Evolutionary conservation across 495 filamentous ascomycete species (phyloP).

Genomic region (Apiosordaria backusii): DNA sequence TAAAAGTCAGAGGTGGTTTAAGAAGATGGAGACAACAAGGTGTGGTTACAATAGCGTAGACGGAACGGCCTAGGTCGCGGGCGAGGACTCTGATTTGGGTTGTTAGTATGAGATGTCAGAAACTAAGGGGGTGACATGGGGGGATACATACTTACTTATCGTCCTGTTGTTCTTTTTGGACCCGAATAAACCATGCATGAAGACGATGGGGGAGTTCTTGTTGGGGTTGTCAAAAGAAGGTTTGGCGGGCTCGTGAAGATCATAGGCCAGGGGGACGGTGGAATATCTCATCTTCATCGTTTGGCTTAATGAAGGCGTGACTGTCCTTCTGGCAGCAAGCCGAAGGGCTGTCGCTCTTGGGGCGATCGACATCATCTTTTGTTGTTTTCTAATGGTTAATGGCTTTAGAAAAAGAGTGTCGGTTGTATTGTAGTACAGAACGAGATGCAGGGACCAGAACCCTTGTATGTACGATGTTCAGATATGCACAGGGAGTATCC

Average conservation of each 20-base stretch:
- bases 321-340: slow-evolving; percentile 2
- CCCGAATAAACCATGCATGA: slow-evolving; percentile 93
- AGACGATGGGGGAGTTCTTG: slow-evolving; percentile 66
- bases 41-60: slow-evolving; percentile 70
- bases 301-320: not conserved
- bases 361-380: slow-evolving; percentile 7
- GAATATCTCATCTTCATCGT: not conserved
- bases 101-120: not conserved
- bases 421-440: not conserved
- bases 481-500: not conserved
- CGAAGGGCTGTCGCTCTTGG: not conserved
- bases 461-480: not conserved
- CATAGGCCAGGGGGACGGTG: slow-evolving; percentile 53
- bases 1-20: slow-evolving; percentile 4
- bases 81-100: slow-evolving; percentile 61
- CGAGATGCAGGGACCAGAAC: not conserved
- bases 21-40: not conserved
- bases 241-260: slow-evolving; percentile 55
- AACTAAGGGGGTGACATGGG: not conserved
- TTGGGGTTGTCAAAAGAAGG: slow-evolving; percentile 25
- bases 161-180: slow-evolving; percentile 94
- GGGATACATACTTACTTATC: slow-evolving; percentile 82
- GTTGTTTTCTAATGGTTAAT: not conserved
- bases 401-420: not conserved
- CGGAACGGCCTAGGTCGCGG: slow-evolving; percentile 70